Evolutionary conservation across 2,329 filamentous ascomycete genomes (phyloP), one percentile per base, ranked within the genome.

Genomic region (Aquanectria penicillioides): DNA sequence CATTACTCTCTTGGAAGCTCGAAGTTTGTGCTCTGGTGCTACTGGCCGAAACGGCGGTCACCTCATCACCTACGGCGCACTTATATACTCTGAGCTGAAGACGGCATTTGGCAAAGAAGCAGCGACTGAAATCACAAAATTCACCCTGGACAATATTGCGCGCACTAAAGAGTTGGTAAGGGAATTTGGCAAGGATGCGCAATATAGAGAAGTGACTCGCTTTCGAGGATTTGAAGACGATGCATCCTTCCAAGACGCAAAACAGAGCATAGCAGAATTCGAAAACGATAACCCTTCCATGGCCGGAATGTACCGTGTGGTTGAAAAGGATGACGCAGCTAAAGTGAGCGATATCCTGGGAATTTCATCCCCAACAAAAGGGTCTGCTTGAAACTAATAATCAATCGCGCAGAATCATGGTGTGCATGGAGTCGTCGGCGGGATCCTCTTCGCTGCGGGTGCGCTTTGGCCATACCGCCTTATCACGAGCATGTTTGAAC

Each of bases 51-150:
- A 71, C 31, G 69, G 69, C 9, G 69, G 69, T 2, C 63, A 65
- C 7, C 20, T 49, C 3, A 22, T 15, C 8, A 49, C 56, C 20
- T 52, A 71, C 18, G 74, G 78, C 4, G 75, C 79, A 47, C 72
- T 77, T 49, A 65, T 74, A 28, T 80, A 78, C 48, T 62, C 63
- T 5, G 53, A 57, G 3, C 60, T 79, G 4, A 70, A 71, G 31
- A 43, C 59, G 6, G 60, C 49, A 6, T 65, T 74, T 17, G 73
- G 75, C 0, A 58, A 60, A 2, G 72, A 74, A 28, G 66, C 72
- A 7, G 80, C 81, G 2, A 74, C 71, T 15, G 69, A 71, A 33
- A 71, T 83, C 13, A 71, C 75, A 2, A 62, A 73, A 3, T 81
- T 83, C 58, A 75, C 77, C 62, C 64, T 79, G 26, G 26, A 29